These are phyloP conservation scores for Zostera marina DNA, from an alignment of 116 monocot genomes.

Conservation along the genomic window DNA sequence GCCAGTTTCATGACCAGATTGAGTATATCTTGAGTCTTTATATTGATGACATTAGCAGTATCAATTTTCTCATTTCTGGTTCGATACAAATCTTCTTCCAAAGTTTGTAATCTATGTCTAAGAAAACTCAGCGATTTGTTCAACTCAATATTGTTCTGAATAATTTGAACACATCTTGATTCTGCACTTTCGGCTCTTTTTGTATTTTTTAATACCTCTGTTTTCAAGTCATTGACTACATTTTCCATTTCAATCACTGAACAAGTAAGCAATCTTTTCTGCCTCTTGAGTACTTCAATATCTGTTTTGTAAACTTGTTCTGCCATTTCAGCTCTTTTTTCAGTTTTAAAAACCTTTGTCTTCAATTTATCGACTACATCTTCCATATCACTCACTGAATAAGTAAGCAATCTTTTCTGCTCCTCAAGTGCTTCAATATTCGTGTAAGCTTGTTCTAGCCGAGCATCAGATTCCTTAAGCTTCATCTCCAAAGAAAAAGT, in stretches of 20 bases:
- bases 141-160: conserved; percentile 67
- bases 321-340: conserved; percentile 60
- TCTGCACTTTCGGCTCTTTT: conserved; percentile 61
- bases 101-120: conserved; percentile 31
- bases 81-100: conserved; percentile 42
- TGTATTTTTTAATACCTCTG: conserved; percentile 51
- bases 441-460: conserved; percentile 62
- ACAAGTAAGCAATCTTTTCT: conserved; percentile 35
- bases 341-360: conserved; percentile 50
- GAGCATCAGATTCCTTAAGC: conserved; percentile 49
- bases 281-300: conserved; percentile 47
- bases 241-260: conserved; percentile 61
- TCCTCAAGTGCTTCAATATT: conserved; percentile 57
- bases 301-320: conserved; percentile 65
- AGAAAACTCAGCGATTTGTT: conserved; percentile 54
- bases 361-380: conserved; percentile 68
- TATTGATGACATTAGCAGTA: conserved; percentile 54
- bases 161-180: conserved; percentile 33
- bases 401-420: conserved; percentile 33
- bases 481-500: conserved; percentile 33
- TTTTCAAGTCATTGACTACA: conserved; percentile 65
- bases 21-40: conserved; percentile 10
- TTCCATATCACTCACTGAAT: conserved; percentile 61
- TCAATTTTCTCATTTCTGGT: conserved; percentile 36
- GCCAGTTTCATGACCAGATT: conserved; percentile 9